Evolutionary conservation across 345 rosid genomes (phyloP).

Genomic region (Aurinia saxatilis): DNA sequence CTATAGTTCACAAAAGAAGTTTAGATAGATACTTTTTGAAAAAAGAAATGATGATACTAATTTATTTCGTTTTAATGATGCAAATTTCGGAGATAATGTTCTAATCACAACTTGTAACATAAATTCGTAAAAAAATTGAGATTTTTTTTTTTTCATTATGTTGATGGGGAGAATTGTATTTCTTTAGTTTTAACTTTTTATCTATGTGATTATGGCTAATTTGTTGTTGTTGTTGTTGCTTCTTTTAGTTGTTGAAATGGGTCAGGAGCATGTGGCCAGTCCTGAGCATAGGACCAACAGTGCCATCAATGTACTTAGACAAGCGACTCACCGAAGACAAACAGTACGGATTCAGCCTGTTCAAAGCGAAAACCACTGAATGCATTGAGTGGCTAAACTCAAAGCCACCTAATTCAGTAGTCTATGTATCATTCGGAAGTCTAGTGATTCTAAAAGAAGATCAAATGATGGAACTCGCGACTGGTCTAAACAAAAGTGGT

Average conservation of each 20-base stretch:
- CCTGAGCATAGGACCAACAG: slow-evolving; percentile 39
- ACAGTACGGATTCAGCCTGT: slow-evolving; percentile 44
- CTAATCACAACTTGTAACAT: too few species aligned
- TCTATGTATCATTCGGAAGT: slow-evolving; percentile 57
- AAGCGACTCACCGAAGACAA: slow-evolving; percentile 33
- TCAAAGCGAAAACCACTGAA: slow-evolving; percentile 28
- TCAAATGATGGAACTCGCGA: slow-evolving; percentile 47
- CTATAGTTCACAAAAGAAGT: too few species aligned
- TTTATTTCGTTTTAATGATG: neutral
- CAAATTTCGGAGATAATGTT: too few species aligned
- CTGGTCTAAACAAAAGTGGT: slow-evolving; percentile 32
- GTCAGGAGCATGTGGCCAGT: slow-evolving; percentile 34
- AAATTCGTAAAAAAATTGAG: too few species aligned
- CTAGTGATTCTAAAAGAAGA: slow-evolving; percentile 33
- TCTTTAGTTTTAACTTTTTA: too few species aligned
- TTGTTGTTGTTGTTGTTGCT: neutral
- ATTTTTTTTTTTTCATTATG: too few species aligned
- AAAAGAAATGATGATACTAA: too few species aligned
- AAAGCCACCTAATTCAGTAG: slow-evolving; percentile 38
- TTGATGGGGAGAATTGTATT: too few species aligned
- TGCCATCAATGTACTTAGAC: slow-evolving; percentile 51
- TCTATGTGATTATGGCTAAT: neutral
- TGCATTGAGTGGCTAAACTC: slow-evolving; percentile 46
- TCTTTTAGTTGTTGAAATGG: slow-evolving; percentile 32
- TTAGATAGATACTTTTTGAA: too few species aligned